Percentiles rank a stretch among this genome's conserved stretches.
Conservation (phyloP, 163 green algal genomes). For the Scenedesmus sp. region DNA sequence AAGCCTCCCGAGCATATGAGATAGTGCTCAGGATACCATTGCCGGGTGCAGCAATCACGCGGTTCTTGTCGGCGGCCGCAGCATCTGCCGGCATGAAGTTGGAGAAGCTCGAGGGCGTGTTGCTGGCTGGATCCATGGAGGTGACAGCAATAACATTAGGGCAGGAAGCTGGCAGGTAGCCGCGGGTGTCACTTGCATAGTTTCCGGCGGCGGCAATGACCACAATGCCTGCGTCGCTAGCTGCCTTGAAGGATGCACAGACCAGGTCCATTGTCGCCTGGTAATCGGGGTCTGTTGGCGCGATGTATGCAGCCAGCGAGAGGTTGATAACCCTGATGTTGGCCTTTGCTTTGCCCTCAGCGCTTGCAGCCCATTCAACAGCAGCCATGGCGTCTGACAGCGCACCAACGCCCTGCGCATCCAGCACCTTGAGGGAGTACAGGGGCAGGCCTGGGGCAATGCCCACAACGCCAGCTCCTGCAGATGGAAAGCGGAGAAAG, state of each 20-base stretch:
- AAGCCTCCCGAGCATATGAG: not conserved
- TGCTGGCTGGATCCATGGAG: not conserved
- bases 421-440: constrained; percentile 37
- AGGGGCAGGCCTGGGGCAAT: constrained; percentile 22
- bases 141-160: constrained; percentile 24
- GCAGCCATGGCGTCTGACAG: constrained; percentile 1
- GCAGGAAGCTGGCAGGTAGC: constrained; percentile 13
- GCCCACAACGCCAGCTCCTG: constrained; percentile 2
- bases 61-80: not conserved
- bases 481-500: not conserved
- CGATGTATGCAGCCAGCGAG: not conserved
- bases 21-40: constrained; percentile 6
- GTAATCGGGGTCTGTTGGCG: not conserved
- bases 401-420: not conserved
- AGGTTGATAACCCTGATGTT: constrained; percentile 38
- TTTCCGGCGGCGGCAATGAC: constrained; percentile 23
- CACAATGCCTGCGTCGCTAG: constrained; percentile 13
- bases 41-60: constrained; percentile 18
- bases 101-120: not conserved
- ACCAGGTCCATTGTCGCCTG: not conserved
- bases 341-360: not conserved
- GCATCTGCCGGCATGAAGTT: constrained; percentile 22
- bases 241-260: not conserved
- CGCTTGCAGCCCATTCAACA: not conserved
- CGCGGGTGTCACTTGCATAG: not conserved